phyloP scores from a whole-genome alignment of 1,284 basidiomycete species.

The Ceratobasidium sp. region DNA sequence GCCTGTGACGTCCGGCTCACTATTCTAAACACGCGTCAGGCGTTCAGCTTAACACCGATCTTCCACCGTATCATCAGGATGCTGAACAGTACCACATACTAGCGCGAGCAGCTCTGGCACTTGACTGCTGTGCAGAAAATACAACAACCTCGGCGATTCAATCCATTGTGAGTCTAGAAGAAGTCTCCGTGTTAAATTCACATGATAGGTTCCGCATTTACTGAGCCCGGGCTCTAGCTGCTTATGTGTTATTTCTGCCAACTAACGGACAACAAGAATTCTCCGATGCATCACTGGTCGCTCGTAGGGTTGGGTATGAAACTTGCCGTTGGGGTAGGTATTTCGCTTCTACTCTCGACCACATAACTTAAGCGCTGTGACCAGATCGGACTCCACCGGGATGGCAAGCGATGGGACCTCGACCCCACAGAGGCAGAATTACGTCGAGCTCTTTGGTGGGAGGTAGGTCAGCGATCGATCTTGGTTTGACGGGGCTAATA shows the following conservation, averaged over 20 bases:
- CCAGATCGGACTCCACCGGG: slow-evolving; percentile 64
- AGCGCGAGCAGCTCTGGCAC: slow-evolving; percentile 68
- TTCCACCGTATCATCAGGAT: slow-evolving; percentile 65
- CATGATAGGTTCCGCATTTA: neutral
- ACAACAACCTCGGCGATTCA: slow-evolving; percentile 76
- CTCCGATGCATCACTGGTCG: slow-evolving; percentile 75
- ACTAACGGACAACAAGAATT: slow-evolving; percentile 57
- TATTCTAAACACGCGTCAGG: slow-evolving; percentile 5
- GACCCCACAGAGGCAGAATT: slow-evolving; percentile 67
- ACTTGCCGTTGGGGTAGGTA: slow-evolving; percentile 48
- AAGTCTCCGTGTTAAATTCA: neutral
- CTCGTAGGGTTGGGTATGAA: slow-evolving; percentile 57
- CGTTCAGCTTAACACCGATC: slow-evolving; percentile 62
- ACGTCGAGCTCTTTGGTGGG: slow-evolving; percentile 71
- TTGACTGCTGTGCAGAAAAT: slow-evolving; percentile 74
- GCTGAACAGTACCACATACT: slow-evolving; percentile 75
- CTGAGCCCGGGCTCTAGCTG: slow-evolving; percentile 57
- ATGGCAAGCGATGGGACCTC: slow-evolving; percentile 67
- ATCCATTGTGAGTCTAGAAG: slow-evolving; percentile 67
- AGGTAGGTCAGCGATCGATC: slow-evolving; percentile 62
- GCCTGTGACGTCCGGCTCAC: slow-evolving; percentile 26
- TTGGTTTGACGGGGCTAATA: slow-evolving; percentile 27
- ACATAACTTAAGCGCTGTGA: slow-evolving; percentile 11
- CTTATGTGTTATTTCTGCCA: slow-evolving; percentile 63
- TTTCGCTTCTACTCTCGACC: neutral